phyloP scores from a whole-genome alignment of 768 basidiomycete species.

The Mycena metata region DNA sequence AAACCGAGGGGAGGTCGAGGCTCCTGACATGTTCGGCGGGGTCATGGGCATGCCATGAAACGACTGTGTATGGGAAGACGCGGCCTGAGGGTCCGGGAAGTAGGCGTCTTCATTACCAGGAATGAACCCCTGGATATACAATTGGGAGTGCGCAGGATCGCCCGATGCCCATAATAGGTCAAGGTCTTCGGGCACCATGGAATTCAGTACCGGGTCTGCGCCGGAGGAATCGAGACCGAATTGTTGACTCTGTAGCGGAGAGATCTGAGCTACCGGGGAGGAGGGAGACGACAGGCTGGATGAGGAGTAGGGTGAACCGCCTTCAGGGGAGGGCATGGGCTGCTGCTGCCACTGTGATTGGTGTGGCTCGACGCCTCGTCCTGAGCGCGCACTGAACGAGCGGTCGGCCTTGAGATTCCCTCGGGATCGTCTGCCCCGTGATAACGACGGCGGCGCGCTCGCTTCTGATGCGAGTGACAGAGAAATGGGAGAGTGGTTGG shows the following conservation, averaged over 20 bases:
- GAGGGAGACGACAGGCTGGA: slow-evolving; percentile 19
- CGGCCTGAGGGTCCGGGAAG: not conserved
- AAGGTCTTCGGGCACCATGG: not conserved
- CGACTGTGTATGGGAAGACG: not conserved
- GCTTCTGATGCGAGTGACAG: slow-evolving; percentile 43
- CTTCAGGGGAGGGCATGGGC: slow-evolving; percentile 10
- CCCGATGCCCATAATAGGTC: not conserved
- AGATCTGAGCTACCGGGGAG: slow-evolving; percentile 14
- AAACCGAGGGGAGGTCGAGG: not conserved
- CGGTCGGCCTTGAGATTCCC: slow-evolving; percentile 18
- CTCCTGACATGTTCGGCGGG: slow-evolving; percentile 1
- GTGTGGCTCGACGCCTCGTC: slow-evolving; percentile 14
- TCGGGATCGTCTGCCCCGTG: slow-evolving; percentile 8
- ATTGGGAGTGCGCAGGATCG: not conserved
- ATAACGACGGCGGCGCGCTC: slow-evolving; percentile 44
- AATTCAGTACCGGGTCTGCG: not conserved
- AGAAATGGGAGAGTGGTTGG: slow-evolving; percentile 43
- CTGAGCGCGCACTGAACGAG: slow-evolving; percentile 8
- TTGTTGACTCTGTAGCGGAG: not conserved
- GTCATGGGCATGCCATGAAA: slow-evolving; percentile 6
- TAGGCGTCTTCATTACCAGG: not conserved
- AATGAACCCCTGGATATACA: not conserved
- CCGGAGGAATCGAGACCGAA: not conserved
- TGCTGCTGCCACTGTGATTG: slow-evolving; percentile 2
- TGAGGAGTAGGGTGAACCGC: slow-evolving; percentile 20